Evolutionary conservation across 2,329 filamentous ascomycete genomes (phyloP), one percentile per base, ranked within the genome.

Genomic region (Amylocarpus encephaloides): DNA sequence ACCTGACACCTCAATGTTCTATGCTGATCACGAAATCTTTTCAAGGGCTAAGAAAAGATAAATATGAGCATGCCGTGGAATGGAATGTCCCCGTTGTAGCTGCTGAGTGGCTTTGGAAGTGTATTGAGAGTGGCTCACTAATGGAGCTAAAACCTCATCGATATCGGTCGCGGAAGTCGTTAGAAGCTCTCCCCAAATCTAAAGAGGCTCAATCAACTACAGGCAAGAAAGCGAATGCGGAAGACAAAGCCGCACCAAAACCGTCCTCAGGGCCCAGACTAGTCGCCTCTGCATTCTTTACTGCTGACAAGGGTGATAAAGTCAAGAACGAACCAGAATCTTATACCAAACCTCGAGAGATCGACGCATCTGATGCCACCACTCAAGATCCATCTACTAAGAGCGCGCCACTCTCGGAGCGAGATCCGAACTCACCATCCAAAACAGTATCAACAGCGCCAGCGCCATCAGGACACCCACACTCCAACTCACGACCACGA

Each of bases 91-190:
- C 90, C 1, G 81, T 92, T n/a, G 86, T 97, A 10, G 78, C 78
- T 6, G 79, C 81, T 15, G 79, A 85, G 18, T 98, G 93, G 93
- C 73, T 98, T 2, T 93, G 87, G 83, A 78, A 84, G 46, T 93
- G 86, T 57, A 82, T 96, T 45, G 73, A 75, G 61, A 78, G 71
- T 0, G 79, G 79, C 29, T 66, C 71, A 48, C 72, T 70, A 59
- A 70, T 77, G 49, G 62, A 73, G 10, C 76, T 75, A 44, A 67
- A 71, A 18, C 66, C 70, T 29, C 79, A 77, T 61, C 56, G 67
- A 16, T 65, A 71, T 44, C 62, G 61, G 35, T 56, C 59, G 1
- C 63, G 66, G 53, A 65, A 59, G 32, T 51, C 49, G 43, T 45
- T 54, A 41, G 53, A 54, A 48, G 55, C 58, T 33, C 40, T 62